Evolutionary conservation across 2,329 filamentous ascomycete genomes (phyloP).

Genomic region (Karstenula rhodostoma): DNA sequence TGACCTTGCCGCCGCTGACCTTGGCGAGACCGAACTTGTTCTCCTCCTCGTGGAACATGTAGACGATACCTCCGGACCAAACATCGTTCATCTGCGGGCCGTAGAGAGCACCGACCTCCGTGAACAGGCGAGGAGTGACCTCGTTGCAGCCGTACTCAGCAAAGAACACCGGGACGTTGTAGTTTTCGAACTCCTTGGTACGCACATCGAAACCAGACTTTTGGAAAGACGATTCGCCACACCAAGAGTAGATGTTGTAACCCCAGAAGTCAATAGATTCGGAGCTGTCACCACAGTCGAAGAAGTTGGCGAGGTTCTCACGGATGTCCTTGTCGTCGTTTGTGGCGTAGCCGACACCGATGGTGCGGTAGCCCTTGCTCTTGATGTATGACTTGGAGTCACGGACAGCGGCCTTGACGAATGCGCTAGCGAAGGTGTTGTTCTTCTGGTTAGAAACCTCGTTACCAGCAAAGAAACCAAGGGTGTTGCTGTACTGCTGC

Average conservation of each 20-base stretch:
- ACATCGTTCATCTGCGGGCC: slow-evolving; percentile 80
- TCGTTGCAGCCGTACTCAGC: slow-evolving; percentile 97
- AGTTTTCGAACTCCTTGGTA: slow-evolving; percentile 85
- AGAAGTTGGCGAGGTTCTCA: slow-evolving; percentile 84
- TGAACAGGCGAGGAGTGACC: slow-evolving; percentile 75
- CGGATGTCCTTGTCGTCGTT: slow-evolving; percentile 90
- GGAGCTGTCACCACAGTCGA: slow-evolving; percentile 78
- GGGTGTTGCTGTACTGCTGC: slow-evolving; percentile 83
- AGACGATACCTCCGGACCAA: slow-evolving; percentile 96
- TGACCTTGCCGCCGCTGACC: slow-evolving; percentile 64
- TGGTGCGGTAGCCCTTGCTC: slow-evolving; percentile 74
- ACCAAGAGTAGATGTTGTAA: slow-evolving; percentile 99
- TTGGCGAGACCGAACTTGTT: slow-evolving; percentile 88
- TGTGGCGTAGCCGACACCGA: slow-evolving; percentile 95
- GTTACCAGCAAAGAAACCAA: slow-evolving; percentile 99
- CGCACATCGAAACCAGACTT: slow-evolving; percentile 82
- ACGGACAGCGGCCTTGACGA: slow-evolving; percentile 96
- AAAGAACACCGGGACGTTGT: slow-evolving; percentile 96
- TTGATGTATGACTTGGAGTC: slow-evolving; percentile 96
- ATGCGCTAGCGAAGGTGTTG: slow-evolving; percentile 91
- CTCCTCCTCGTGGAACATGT: slow-evolving; percentile 94
- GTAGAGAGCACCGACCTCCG: slow-evolving; percentile 85
- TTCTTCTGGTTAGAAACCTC: slow-evolving; percentile 89
- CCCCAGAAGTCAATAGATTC: slow-evolving; percentile 94
- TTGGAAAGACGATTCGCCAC: slow-evolving; percentile 80